A percentile compares a stretch with the other conserved stretches of the same genome.
phyloP scores from a whole-genome alignment of 2,329 filamentous ascomycete genomes.

The Aspergillus terreus region DNA sequence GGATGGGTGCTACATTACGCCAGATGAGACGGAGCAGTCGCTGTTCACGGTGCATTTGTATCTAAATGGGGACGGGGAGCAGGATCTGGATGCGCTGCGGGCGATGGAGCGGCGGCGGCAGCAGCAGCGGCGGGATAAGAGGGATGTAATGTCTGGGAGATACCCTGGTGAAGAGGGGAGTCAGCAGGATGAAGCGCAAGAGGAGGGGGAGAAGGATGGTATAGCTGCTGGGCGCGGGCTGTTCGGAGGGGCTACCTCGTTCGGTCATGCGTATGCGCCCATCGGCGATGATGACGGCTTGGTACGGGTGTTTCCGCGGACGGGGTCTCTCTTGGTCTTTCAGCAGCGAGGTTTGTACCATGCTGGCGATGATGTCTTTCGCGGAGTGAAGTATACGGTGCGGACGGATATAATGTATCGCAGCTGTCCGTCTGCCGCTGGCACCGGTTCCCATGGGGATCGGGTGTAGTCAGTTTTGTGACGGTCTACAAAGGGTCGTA shows the following conservation, averaged over 20 bases:
- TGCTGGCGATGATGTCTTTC: constrained; percentile 51
- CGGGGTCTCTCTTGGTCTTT: constrained; percentile 53
- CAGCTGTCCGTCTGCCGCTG: neutral
- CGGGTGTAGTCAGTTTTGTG: too few species aligned
- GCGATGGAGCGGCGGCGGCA: constrained; percentile 14
- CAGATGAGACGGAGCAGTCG: constrained; percentile 49
- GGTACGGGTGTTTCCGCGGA: constrained; percentile 46
- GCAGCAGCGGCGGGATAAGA: neutral
- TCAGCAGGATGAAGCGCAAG: constrained; percentile 9
- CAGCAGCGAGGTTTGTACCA: constrained; percentile 52
- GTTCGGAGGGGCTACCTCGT: constrained; percentile 52
- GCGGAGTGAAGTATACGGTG: constrained; percentile 53
- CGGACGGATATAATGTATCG: constrained; percentile 55
- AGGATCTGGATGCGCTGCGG: constrained; percentile 24
- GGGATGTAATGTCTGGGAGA: neutral
- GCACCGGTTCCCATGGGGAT: too few species aligned
- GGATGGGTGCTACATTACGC: constrained; percentile 61
- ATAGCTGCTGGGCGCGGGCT: constrained; percentile 22
- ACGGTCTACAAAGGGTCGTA: neutral
- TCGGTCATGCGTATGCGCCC: constrained; percentile 36
- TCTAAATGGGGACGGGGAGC: constrained; percentile 43
- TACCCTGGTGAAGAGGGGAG: constrained; percentile 3
- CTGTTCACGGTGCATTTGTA: constrained; percentile 56
- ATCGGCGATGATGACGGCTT: constrained; percentile 15
- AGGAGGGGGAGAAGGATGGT: constrained; percentile 15